Evolutionary conservation across 805 yeast species (phyloP).

Genomic region (Nakazawaea ernobii): DNA sequence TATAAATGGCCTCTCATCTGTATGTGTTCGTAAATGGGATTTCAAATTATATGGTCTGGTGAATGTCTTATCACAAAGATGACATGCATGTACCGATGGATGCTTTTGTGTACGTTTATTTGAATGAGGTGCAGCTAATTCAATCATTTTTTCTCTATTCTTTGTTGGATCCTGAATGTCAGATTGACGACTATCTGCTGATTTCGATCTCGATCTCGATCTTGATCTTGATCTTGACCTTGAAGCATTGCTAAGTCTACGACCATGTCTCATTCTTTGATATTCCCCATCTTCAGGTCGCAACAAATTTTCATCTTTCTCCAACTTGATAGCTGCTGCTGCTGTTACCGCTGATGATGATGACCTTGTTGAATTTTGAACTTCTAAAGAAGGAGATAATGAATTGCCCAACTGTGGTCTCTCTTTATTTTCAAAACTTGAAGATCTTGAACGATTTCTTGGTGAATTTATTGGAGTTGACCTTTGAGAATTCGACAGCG

Average conservation of each 20-base stretch:
- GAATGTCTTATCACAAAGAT: conserved; percentile 77
- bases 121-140: conserved; percentile 54
- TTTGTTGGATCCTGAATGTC: conserved; percentile 16
- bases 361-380: background rate
- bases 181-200: conserved; percentile 16
- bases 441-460: conserved; percentile 23
- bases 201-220: conserved; percentile 24
- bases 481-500: conserved; percentile 31
- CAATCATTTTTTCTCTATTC: conserved; percentile 53
- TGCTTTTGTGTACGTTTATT: conserved; percentile 60
- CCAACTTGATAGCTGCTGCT: conserved; percentile 9
- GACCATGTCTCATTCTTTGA: conserved; percentile 8
- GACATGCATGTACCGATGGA: conserved; percentile 73
- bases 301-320: conserved; percentile 25
- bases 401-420: conserved; percentile 14
- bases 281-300: conserved; percentile 19
- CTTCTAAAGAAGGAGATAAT: conserved; percentile 12
- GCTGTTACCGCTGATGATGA: background rate
- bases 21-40: conserved; percentile 87
- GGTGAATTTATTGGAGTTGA: conserved; percentile 31
- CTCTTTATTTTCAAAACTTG: conserved; percentile 22
- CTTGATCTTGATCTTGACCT: conserved; percentile 23
- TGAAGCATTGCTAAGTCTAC: conserved; percentile 11
- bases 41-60: conserved; percentile 91
- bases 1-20: conserved; percentile 73